Percentiles rank a stretch among this genome's conserved stretches.
phyloP scores from a whole-genome alignment of 768 basidiomycete genomes.

The Strobilomyces confusus region DNA sequence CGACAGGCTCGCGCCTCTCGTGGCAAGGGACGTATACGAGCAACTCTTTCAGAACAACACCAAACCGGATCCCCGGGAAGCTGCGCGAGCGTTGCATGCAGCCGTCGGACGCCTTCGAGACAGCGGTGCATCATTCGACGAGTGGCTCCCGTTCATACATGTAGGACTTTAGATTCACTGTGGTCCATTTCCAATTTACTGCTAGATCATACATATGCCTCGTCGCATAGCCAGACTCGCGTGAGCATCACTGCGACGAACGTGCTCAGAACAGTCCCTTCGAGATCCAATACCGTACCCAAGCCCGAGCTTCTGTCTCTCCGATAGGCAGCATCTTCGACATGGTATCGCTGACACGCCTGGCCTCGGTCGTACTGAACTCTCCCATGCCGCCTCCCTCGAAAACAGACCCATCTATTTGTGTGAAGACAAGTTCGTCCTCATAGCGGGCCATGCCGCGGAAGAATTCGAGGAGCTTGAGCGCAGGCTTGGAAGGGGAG shows the following conservation, averaged over 20 bases:
- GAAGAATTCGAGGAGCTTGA: background rate
- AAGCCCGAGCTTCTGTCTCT: no score
- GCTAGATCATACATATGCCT: no score
- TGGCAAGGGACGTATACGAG: background rate
- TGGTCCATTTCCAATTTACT: no score
- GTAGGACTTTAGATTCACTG: background rate
- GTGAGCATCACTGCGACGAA: no score
- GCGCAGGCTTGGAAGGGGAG: background rate
- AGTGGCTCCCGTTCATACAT: background rate
- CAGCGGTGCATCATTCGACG: background rate
- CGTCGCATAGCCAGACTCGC: no score
- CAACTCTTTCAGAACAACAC: background rate
- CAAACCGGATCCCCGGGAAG: background rate
- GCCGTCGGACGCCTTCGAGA: background rate
- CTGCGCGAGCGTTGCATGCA: background rate
- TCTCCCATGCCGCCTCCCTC: background rate
- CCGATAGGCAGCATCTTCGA: background rate
- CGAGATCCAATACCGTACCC: background rate
- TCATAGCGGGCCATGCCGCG: background rate
- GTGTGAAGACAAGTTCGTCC: background rate
- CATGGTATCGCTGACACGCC: background rate
- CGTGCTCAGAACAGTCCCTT: background rate
- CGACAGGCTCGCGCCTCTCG: constrained; percentile 18
- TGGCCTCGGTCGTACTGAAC: background rate
- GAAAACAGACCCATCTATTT: background rate